Conservation (phyloP, 495 filamentous ascomycete genomes). For the Trypethelium eluteriae region DNA sequence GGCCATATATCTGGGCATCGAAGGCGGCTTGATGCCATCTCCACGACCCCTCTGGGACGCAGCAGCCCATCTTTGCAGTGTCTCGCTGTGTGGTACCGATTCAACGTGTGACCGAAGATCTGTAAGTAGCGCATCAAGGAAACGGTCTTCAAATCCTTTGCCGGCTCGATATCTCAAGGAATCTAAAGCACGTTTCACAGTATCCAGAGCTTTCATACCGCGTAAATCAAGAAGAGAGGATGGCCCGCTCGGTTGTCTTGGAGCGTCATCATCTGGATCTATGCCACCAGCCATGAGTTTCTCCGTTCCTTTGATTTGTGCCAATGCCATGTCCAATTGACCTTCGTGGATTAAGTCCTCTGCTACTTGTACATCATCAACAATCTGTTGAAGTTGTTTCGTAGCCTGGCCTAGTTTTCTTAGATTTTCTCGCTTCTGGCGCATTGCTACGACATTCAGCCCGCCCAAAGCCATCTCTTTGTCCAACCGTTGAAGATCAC, state of each 20-base stretch:
- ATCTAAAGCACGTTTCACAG: constrained; percentile 66
- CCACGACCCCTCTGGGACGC: constrained; percentile 58
- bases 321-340: constrained; percentile 69
- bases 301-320: constrained; percentile 67
- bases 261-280: constrained; percentile 29
- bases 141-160: constrained; percentile 73
- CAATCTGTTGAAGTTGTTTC: constrained; percentile 69
- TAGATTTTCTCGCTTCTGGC: constrained; percentile 75
- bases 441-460: constrained; percentile 75
- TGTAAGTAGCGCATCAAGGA: constrained; percentile 66
- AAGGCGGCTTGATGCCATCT: constrained; percentile 55
- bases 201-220: constrained; percentile 68
- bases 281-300: constrained; percentile 65
- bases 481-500: constrained; percentile 73
- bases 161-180: constrained; percentile 73
- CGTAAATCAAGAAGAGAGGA: constrained; percentile 58
- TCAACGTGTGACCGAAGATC: constrained; percentile 82
- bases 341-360: constrained; percentile 75
- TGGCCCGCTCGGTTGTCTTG: constrained; percentile 3
- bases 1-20: constrained; percentile 63
- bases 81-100: constrained; percentile 60
- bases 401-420: constrained; percentile 73
- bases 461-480: constrained; percentile 80
- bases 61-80: constrained; percentile 67
- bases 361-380: constrained; percentile 65